Percentiles rank a stretch among this genome's conserved stretches.
These are phyloP conservation scores for Eucalyptus marginata DNA, from an alignment of 345 rosid species.

Conservation along the genomic window DNA sequence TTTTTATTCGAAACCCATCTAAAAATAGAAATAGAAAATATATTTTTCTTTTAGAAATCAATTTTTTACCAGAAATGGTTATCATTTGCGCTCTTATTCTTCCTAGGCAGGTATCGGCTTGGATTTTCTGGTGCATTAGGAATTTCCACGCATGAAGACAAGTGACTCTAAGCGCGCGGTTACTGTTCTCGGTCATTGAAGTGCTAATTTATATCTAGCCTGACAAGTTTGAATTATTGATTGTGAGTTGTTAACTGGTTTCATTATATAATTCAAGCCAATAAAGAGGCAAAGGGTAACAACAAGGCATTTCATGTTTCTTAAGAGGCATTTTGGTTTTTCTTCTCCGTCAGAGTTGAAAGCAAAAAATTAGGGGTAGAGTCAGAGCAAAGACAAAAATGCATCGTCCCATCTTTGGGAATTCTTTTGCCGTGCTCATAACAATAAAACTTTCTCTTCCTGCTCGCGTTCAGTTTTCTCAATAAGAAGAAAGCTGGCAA, in stretches of 20 bases:
- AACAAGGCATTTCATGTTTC: not conserved
- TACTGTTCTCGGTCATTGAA: no score
- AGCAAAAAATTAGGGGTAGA: not conserved
- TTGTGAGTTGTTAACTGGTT: no score
- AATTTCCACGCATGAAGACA: no score
- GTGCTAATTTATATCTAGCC: no score
- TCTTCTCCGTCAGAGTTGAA: not conserved
- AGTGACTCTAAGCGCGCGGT: no score
- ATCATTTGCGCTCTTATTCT: no score
- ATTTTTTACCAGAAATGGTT: no score
- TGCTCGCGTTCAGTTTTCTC: not conserved
- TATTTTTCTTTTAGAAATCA: fast-evolving
- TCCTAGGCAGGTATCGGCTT: no score
- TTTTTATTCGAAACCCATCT: fast-evolving
- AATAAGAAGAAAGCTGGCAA: no score
- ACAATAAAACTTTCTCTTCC: no score
- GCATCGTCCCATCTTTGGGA: not conserved
- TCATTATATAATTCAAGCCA: not conserved
- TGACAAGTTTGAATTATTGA: no score
- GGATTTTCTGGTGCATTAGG: no score
- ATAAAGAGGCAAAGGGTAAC: not conserved
- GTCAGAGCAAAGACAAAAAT: not conserved
- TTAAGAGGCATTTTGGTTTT: not conserved
- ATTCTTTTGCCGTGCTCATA: not conserved
- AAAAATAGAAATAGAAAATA: fast-evolving